Conservation (phyloP, 169 alveolate genomes). For the Cryptosporidium xiaoi region DNA sequence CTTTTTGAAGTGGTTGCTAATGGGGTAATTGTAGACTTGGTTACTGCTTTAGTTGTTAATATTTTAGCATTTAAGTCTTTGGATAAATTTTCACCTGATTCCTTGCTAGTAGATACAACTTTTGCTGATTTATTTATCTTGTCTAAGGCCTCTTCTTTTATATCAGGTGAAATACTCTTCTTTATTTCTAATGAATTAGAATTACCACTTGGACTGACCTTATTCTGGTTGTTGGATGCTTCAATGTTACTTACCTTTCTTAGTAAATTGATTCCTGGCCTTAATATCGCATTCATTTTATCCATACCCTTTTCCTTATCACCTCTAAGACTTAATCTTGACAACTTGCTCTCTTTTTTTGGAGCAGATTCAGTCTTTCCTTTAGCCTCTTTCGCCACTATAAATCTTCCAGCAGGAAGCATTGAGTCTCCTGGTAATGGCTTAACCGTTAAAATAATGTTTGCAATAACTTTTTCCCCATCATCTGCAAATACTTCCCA, state of each 20-base stretch:
- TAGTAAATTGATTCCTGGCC: conserved; percentile 22
- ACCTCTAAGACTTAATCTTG: conserved; percentile 47
- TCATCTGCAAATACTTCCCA: conserved; percentile 55
- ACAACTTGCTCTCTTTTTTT: conserved; percentile 37
- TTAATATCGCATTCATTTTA: conserved; percentile 49
- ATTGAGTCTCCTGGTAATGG: conserved; percentile 81
- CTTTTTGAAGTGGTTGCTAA: too few relatives aligned
- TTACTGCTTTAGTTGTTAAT: background rate
- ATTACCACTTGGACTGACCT: background rate
- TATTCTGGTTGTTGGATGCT: background rate
- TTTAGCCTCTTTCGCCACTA: conserved; percentile 68
- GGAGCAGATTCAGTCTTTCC: conserved; percentile 1
- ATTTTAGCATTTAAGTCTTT: background rate
- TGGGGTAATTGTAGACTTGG: background rate
- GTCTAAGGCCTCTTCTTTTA: background rate
- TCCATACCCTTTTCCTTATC: conserved; percentile 47
- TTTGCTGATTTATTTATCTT: background rate
- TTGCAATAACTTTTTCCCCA: conserved; percentile 76
- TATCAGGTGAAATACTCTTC: background rate
- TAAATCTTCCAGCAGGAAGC: conserved; percentile 86
- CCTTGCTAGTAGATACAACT: background rate
- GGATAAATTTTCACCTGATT: background rate
- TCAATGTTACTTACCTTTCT: background rate
- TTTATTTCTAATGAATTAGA: background rate
- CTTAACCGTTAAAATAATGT: conserved; percentile 79